Evolutionary conservation across 1,284 basidiomycete species (phyloP), one percentile per base, ranked within the genome.

Genomic region (Fomitiporia mediterranea): DNA sequence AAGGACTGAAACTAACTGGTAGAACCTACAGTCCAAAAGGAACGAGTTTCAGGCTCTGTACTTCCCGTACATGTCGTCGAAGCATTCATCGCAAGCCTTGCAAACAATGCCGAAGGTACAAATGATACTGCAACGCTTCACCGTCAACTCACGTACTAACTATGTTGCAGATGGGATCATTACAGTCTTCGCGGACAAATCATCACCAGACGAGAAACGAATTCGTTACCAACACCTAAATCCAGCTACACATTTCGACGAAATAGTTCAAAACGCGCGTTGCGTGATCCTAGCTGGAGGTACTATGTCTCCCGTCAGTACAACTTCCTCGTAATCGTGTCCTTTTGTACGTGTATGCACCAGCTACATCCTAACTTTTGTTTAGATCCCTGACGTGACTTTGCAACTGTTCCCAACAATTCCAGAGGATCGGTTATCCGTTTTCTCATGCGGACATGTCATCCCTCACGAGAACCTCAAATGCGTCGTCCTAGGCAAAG

Each of bases 191-290:
- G 69, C 67, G 7, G 61, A 65, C 19, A n/a, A 73, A 50, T 23
- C 56, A 68, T 13, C 63, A 78, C 37, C 75, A 76, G 56, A 25
- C 8, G 74, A 75, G 1, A 74, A 90, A 0, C 83, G 86, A 57
- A 75, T 98, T 54, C 94, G 91, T 65, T 99, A 98, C 66, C 90
- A 98, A 62, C 83, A 96, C 34, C 80, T 99, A n/a, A 97, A 99
- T 65, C 95, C 96, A 0, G 82, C 91, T 0, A 89, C 93, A 15
- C 80, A 86, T 56, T 99, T 99, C 69, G 75, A 78, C 52, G 87
- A 91, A 32, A 79, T 99, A 1, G 81, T 94, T 1, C 83, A 91
- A 23, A 75, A 79, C 47, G 92, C 94, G 0, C 76, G 93, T 34
- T 82, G 89, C 1, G 85, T 99, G 6, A 74, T 99, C 23, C 75